phyloP scores from a whole-genome alignment of 331 rosid species.

The Rosa hybrid region DNA sequence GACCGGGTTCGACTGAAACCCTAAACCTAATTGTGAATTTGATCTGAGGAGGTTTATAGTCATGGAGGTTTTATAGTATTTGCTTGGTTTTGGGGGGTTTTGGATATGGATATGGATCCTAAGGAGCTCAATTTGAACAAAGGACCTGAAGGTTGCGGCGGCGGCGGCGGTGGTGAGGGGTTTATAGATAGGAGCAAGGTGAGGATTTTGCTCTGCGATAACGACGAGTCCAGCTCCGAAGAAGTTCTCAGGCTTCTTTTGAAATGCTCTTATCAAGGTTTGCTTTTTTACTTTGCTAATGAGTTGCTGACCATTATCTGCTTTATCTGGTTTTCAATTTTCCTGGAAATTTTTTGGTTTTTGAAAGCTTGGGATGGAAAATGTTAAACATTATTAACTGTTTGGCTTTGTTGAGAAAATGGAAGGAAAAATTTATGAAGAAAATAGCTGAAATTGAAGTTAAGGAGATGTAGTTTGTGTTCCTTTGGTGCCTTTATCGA shows the following conservation, averaged over 20 bases:
- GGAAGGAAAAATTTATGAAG: not conserved
- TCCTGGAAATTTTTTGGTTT: not conserved
- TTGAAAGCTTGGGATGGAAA: not conserved
- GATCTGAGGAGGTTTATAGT: constrained; percentile 2
- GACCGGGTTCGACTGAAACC: constrained; percentile 24
- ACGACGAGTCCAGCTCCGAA: constrained; percentile 62
- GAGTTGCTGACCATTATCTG: not conserved
- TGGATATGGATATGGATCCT: constrained; percentile 46
- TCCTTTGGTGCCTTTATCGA: too few relatives aligned
- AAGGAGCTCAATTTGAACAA: constrained; percentile 62
- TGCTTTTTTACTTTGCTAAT: not conserved
- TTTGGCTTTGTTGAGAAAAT: not conserved
- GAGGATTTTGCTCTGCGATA: constrained; percentile 86
- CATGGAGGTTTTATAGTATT: constrained; percentile 33
- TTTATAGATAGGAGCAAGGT: constrained; percentile 93
- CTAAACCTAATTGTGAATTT: not conserved
- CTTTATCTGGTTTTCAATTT: not conserved
- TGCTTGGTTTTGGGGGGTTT: not conserved
- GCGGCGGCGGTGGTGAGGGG: constrained; percentile 57
- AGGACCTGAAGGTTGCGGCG: constrained; percentile 45
- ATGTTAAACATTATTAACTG: not conserved
- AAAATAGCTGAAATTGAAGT: not conserved
- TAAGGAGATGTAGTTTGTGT: too few relatives aligned
- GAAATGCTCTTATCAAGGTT: constrained; percentile 84
- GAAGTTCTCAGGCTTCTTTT: constrained; percentile 73